Conservation (phyloP, 2,329 filamentous ascomycete species). For the Tothia fuscella region DNA sequence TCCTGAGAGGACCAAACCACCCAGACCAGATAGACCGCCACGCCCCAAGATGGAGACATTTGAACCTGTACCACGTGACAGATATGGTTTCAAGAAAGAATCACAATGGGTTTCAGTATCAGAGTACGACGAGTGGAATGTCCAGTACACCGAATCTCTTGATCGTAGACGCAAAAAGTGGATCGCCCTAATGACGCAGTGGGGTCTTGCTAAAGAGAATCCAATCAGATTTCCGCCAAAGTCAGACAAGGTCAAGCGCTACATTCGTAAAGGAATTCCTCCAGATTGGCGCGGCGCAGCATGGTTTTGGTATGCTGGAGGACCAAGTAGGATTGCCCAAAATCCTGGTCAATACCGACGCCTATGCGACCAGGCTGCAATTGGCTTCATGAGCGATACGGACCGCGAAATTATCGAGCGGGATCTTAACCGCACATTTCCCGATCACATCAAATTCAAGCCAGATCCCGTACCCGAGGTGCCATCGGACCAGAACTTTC, state of each 20-base stretch:
- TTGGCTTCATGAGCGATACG: conserved; percentile 49
- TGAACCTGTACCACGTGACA: conserved; percentile 46
- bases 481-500: conserved; percentile 10
- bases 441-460: conserved; percentile 86
- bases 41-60: conserved; percentile 1
- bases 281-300: conserved; percentile 90
- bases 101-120: conserved; percentile 65
- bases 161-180: conserved; percentile 70
- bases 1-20: no score
- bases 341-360: conserved; percentile 66
- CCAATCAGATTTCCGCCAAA: conserved; percentile 70
- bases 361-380: conserved; percentile 43
- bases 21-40: not conserved
- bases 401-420: conserved; percentile 88
- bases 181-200: conserved; percentile 64
- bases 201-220: conserved; percentile 56
- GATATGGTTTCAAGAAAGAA: conserved; percentile 85
- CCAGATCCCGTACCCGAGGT: conserved; percentile 35
- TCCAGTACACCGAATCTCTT: conserved; percentile 62
- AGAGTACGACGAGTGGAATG: conserved; percentile 75
- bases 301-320: conserved; percentile 94
- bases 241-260: conserved; percentile 75
- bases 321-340: conserved; percentile 64
- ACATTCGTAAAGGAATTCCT: conserved; percentile 84
- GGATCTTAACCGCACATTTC: conserved; percentile 86